Percentiles rank a stretch among this genome's conserved stretches.
Evolutionary conservation across 805 yeast genomes (phyloP).

Genomic region (Yarrowia alimentaria): DNA sequence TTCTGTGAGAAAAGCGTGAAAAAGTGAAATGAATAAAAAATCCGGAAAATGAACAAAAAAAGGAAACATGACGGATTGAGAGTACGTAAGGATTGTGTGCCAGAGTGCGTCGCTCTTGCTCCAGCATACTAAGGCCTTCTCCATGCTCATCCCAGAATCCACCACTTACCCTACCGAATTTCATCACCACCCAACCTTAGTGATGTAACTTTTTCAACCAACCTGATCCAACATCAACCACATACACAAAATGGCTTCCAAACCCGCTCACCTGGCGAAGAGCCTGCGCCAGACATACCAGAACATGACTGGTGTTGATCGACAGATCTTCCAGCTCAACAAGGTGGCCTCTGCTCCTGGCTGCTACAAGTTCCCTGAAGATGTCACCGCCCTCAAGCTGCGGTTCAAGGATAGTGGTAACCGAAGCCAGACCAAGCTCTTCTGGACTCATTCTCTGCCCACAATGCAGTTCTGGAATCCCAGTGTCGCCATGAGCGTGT

Average conservation of each 20-base stretch:
- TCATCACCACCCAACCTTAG: no score
- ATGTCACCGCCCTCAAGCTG: slow-evolving; percentile 34
- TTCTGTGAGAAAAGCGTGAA: no score
- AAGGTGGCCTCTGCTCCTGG: slow-evolving; percentile 36
- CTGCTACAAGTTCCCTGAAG: slow-evolving; percentile 35
- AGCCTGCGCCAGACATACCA: slow-evolving; percentile 25
- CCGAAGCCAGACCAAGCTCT: slow-evolving; percentile 29
- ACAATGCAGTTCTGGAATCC: slow-evolving; percentile 26
- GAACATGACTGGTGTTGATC: slow-evolving; percentile 26
- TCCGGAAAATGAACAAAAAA: no score
- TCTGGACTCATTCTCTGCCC: slow-evolving; percentile 27
- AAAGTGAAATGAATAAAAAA: no score
- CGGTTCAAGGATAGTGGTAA: slow-evolving; percentile 33
- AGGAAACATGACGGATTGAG: no score
- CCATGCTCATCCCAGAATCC: no score
- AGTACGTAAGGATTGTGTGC: no score
- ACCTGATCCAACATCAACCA: slow-evolving; percentile 14
- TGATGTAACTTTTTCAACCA: no score
- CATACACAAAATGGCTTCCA: slow-evolving; percentile 10
- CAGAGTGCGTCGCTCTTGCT: no score
- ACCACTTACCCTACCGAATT: no score
- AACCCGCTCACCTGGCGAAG: slow-evolving; percentile 22
- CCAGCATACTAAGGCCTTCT: no score
- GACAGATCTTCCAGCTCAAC: slow-evolving; percentile 35
- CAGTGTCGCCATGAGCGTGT: slow-evolving; percentile 14